Percentiles rank a stretch among this genome's conserved stretches.
These are phyloP conservation scores for Termitomyces sp. DNA, from an alignment of 768 basidiomycete genomes.

Conservation along the genomic window DNA sequence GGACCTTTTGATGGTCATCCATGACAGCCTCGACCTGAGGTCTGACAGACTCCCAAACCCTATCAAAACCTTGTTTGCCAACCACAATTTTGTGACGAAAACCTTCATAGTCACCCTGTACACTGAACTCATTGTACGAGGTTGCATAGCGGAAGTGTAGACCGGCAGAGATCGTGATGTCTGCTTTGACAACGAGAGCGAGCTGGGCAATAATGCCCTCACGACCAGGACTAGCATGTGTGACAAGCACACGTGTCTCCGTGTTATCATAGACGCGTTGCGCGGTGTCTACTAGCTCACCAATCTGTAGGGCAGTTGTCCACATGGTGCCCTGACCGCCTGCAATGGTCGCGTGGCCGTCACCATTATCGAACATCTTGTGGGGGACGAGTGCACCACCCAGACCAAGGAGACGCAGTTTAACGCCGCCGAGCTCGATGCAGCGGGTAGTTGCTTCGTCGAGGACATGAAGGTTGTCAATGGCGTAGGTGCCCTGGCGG, in stretches of 20 bases:
- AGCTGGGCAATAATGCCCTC: constrained; percentile 93
- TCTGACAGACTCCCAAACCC: constrained; percentile 95
- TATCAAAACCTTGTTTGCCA: constrained; percentile 81
- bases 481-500: constrained; percentile 72
- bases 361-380: constrained; percentile 93
- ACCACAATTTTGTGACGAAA: constrained; percentile 75
- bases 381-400: constrained; percentile 94
- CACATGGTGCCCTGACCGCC: constrained; percentile 99
- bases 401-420: constrained; percentile 90
- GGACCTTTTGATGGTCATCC: constrained; percentile 82
- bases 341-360: constrained; percentile 94
- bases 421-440: constrained; percentile 89
- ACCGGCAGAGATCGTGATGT: constrained; percentile 89
- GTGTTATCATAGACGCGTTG: constrained; percentile 89
- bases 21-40: constrained; percentile 86
- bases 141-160: constrained; percentile 97
- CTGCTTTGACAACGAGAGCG: constrained; percentile 85
- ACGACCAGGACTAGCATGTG: constrained; percentile 87
- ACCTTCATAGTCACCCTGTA: constrained; percentile 84
- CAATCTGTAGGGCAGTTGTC: constrained; percentile 96
- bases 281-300: constrained; percentile 96
- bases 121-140: constrained; percentile 95
- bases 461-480: constrained; percentile 87
- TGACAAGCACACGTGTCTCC: constrained; percentile 91
- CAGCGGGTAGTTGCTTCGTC: constrained; percentile 95